phyloP scores from a whole-genome alignment of 2,329 filamentous ascomycete genomes.

The Cladosporium sp. region DNA sequence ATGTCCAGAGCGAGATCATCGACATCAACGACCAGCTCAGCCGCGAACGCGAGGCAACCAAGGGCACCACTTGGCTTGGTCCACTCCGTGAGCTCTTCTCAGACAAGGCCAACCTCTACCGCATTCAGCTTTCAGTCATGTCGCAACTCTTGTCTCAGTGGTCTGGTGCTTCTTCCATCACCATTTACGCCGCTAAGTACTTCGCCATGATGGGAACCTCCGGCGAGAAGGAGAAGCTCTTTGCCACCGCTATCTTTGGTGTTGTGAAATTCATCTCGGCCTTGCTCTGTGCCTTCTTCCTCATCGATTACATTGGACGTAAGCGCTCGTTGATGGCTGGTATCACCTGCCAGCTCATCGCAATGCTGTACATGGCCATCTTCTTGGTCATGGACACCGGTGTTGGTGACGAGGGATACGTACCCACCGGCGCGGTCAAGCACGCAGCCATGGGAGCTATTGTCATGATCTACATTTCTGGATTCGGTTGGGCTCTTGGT shows the following conservation, averaged over 20 bases:
- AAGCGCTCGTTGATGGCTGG: slow-evolving; percentile 53
- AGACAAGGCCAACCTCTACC: slow-evolving; percentile 65
- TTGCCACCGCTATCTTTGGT: slow-evolving; percentile 71
- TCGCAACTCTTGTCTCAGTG: slow-evolving; percentile 70
- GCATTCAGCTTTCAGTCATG: slow-evolving; percentile 63
- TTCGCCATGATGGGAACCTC: slow-evolving; percentile 67
- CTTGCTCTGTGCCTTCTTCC: slow-evolving; percentile 67
- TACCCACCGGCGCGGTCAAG: slow-evolving; percentile 47
- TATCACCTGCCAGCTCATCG: slow-evolving; percentile 44
- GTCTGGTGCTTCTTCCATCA: slow-evolving; percentile 66
- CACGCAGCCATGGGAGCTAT: slow-evolving; percentile 62
- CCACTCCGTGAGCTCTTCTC: slow-evolving; percentile 65
- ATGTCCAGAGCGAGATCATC: slow-evolving; percentile 49
- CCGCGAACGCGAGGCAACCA: slow-evolving; percentile 66
- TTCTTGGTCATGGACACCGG: slow-evolving; percentile 57
- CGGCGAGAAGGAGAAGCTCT: slow-evolving; percentile 62
- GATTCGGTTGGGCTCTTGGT: slow-evolving; percentile 62
- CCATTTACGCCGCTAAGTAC: slow-evolving; percentile 69
- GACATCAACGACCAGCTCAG: slow-evolving; percentile 62
- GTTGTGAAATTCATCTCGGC: slow-evolving; percentile 67
- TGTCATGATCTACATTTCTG: slow-evolving; percentile 50
- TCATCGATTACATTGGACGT: slow-evolving; percentile 73
- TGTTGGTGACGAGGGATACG: slow-evolving; percentile 44
- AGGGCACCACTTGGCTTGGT: slow-evolving; percentile 60
- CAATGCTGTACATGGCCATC: slow-evolving; percentile 53